These are phyloP conservation scores for Neoboletus magnificus DNA, from an alignment of 768 basidiomycete species.

Conservation along the genomic window DNA sequence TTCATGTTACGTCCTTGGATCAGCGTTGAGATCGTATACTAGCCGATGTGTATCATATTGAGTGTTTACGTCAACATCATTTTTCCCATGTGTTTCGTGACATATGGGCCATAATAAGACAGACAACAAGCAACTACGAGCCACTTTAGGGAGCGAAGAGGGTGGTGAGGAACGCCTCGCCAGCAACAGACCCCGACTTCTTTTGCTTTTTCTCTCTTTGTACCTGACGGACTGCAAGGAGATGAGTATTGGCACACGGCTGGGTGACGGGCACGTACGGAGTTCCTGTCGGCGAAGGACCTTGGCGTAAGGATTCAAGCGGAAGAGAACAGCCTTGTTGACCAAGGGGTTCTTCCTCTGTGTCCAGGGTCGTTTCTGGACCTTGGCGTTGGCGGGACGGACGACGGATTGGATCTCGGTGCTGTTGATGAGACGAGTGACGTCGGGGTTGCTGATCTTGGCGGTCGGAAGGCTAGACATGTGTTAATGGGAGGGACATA, in stretches of 20 bases:
- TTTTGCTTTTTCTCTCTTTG: conserved; percentile 53
- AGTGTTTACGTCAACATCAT: not conserved
- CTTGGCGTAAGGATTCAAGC: conserved; percentile 98
- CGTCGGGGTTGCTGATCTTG: conserved; percentile 96
- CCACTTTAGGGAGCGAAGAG: conserved; percentile 76
- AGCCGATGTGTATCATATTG: not conserved
- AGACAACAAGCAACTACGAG: conserved; percentile 4
- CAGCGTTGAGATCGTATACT: too few species aligned
- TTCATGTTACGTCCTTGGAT: not conserved
- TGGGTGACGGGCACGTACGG: conserved; percentile 49
- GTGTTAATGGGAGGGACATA: not conserved
- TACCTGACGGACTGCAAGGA: conserved; percentile 69
- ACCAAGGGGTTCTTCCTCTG: conserved; percentile 98
- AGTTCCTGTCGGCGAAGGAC: conserved; percentile 86
- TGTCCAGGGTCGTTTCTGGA: conserved; percentile 92
- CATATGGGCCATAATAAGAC: conserved; percentile 12
- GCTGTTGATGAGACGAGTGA: conserved; percentile 97
- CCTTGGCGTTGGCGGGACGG: conserved; percentile 81
- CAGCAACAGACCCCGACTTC: conserved; percentile 68
- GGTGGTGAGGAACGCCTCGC: conserved; percentile 79
- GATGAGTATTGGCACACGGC: not conserved
- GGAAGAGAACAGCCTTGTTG: conserved; percentile 94
- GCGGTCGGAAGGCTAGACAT: conserved; percentile 76
- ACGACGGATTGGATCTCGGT: conserved; percentile 97
- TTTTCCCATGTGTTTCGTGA: conserved; percentile 11